phyloP scores from a whole-genome alignment of 345 rosid genomes.

The Eucalyptus pauciflora region DNA sequence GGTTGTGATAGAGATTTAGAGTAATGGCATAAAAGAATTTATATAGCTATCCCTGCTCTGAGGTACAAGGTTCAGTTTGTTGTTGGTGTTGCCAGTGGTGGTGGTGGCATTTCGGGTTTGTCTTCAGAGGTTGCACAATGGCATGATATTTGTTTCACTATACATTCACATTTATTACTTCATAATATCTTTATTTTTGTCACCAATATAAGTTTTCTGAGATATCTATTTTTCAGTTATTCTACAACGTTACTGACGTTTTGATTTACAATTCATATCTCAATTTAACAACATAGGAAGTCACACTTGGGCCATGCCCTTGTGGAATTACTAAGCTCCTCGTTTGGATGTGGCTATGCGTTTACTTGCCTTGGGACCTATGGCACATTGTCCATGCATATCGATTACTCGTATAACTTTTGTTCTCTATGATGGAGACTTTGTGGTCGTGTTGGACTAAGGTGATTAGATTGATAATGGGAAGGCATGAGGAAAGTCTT shows the following conservation, averaged over 20 bases:
- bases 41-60: background rate
- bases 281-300: background rate
- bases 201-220: background rate
- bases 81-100: background rate
- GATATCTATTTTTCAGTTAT: background rate
- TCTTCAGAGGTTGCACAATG: background rate
- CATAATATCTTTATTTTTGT: background rate
- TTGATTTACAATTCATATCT: background rate
- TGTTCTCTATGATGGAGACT: background rate
- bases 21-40: background rate
- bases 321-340: background rate
- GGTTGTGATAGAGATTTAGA: background rate
- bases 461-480: background rate
- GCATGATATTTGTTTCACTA: background rate
- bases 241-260: background rate
- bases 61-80: background rate
- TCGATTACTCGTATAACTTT: background rate
- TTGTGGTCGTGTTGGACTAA: background rate
- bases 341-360: background rate
- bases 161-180: background rate
- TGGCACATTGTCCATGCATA: background rate
- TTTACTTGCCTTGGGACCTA: background rate
- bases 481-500: background rate
- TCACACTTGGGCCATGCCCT: background rate
- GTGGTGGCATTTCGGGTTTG: background rate